Conservation (phyloP, 2,329 filamentous ascomycete genomes). For the Alternaria arborescens region DNA sequence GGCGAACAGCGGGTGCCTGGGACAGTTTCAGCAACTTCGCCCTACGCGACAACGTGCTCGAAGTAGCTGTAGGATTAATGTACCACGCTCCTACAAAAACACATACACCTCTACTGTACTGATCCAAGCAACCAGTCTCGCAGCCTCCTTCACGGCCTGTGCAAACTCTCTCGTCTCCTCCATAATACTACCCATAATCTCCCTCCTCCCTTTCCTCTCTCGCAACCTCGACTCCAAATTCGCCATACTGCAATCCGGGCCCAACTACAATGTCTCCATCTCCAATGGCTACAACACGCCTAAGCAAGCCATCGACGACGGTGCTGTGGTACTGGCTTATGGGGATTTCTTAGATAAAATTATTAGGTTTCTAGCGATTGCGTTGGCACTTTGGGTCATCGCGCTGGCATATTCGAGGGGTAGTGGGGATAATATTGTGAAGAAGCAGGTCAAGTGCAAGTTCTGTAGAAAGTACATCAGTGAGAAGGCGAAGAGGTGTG, state of each 20-base stretch:
- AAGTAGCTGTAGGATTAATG: slow-evolving; percentile 80
- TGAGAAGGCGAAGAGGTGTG: slow-evolving; percentile 67
- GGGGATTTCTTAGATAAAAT: slow-evolving; percentile 73
- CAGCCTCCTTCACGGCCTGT: slow-evolving; percentile 73
- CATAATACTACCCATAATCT: slow-evolving; percentile 73
- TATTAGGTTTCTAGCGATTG: slow-evolving; percentile 72
- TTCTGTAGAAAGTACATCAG: slow-evolving; percentile 72
- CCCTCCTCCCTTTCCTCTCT: slow-evolving; percentile 72
- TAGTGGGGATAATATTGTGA: slow-evolving; percentile 73
- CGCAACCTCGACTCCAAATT: slow-evolving; percentile 80
- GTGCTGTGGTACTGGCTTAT: slow-evolving; percentile 76
- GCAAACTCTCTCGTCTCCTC: slow-evolving; percentile 77
- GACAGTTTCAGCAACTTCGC: slow-evolving; percentile 76
- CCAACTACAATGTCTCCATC: slow-evolving; percentile 53
- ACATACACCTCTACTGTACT: not conserved
- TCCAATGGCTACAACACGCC: slow-evolving; percentile 73
- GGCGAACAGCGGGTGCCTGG: slow-evolving; percentile 61
- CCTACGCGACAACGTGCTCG: slow-evolving; percentile 76
- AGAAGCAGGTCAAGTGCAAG: slow-evolving; percentile 72
- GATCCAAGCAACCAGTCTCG: slow-evolving; percentile 61
- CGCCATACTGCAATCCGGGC: slow-evolving; percentile 68
- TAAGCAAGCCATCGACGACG: slow-evolving; percentile 72
- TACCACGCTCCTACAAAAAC: slow-evolving; percentile 41
- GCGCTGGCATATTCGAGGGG: slow-evolving; percentile 69
- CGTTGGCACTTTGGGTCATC: slow-evolving; percentile 70